These are phyloP conservation scores for Colletotrichum sp. DNA, from an alignment of 2,329 filamentous ascomycete species.

Conservation along the genomic window DNA sequence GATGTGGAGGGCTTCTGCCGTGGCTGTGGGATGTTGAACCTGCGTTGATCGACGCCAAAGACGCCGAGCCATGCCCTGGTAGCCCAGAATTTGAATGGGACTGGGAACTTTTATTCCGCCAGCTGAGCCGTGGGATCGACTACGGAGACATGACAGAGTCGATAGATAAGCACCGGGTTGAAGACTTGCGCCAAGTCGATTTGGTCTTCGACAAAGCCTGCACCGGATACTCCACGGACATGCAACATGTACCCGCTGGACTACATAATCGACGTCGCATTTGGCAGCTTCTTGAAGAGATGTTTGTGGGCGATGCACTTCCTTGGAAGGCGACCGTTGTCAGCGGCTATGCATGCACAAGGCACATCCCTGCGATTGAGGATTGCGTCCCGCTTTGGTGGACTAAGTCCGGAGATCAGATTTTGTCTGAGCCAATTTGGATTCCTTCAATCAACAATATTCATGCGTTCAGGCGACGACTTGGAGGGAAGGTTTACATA, in stretches of 20 bases:
- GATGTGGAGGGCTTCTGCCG: background rate
- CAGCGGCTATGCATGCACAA: fast-evolving
- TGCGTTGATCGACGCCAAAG: background rate
- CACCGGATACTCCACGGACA: background rate
- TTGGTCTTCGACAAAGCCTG: background rate
- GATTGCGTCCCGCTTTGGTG: background rate
- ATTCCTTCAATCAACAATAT: background rate
- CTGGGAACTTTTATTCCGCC: background rate
- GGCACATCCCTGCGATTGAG: background rate
- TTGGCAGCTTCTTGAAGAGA: background rate
- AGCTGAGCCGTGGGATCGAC: background rate
- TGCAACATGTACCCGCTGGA: background rate
- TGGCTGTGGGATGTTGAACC: background rate
- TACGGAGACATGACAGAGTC: background rate
- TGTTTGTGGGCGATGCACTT: background rate
- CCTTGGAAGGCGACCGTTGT: background rate
- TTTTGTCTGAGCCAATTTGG: background rate
- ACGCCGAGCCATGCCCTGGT: background rate
- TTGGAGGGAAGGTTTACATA: background rate
- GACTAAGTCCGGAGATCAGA: background rate
- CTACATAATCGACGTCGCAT: background rate
- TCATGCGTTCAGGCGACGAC: background rate
- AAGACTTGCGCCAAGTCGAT: background rate
- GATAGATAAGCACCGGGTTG: background rate
- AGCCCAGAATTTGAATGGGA: background rate